Evolutionary conservation across 2,329 filamentous ascomycete species (phyloP).

Genomic region (Xylariaceae sp.): DNA sequence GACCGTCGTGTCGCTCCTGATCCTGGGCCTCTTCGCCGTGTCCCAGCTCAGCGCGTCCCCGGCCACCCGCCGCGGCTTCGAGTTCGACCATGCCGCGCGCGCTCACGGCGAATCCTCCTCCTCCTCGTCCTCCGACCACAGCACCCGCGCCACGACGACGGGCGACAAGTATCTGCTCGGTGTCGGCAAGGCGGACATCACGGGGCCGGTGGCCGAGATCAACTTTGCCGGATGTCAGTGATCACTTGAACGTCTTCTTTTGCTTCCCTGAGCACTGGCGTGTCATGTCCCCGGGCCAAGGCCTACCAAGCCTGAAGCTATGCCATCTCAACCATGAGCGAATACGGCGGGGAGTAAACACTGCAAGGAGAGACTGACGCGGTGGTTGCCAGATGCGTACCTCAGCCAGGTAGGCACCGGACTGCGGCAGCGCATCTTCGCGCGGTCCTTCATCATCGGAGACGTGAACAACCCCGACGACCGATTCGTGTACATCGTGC

Average conservation of each 20-base stretch:
- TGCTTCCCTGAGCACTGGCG: too few species aligned
- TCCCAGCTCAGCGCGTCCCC: slow-evolving; percentile 10
- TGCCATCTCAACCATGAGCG: too few species aligned
- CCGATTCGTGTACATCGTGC: slow-evolving; percentile 75
- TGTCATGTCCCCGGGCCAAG: too few species aligned
- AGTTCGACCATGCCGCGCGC: slow-evolving; percentile 10
- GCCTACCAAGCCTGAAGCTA: too few species aligned
- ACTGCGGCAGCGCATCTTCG: slow-evolving; percentile 76
- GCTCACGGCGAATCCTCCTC: slow-evolving; percentile 5
- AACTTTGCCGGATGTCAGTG: slow-evolving; percentile 72
- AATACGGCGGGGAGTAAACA: too few species aligned
- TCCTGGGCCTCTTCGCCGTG: slow-evolving; percentile 26
- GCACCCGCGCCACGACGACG: slow-evolving; percentile 14
- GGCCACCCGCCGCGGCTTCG: slow-evolving; percentile 8
- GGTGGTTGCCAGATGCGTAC: slow-evolving; percentile 9
- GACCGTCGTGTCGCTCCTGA: slow-evolving; percentile 25
- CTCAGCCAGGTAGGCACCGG: slow-evolving; percentile 66
- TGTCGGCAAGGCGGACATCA: slow-evolving; percentile 48
- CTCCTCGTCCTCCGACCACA: slow-evolving; percentile 7
- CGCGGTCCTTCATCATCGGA: slow-evolving; percentile 79
- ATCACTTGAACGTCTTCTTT: too few species aligned
- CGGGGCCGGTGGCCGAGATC: slow-evolving; percentile 75
- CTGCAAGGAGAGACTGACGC: too few species aligned
- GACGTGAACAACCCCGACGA: slow-evolving; percentile 56
- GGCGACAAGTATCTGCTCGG: slow-evolving; percentile 42